phyloP scores from a whole-genome alignment of 1,284 basidiomycete genomes.

The Rhodotorula sp. region DNA sequence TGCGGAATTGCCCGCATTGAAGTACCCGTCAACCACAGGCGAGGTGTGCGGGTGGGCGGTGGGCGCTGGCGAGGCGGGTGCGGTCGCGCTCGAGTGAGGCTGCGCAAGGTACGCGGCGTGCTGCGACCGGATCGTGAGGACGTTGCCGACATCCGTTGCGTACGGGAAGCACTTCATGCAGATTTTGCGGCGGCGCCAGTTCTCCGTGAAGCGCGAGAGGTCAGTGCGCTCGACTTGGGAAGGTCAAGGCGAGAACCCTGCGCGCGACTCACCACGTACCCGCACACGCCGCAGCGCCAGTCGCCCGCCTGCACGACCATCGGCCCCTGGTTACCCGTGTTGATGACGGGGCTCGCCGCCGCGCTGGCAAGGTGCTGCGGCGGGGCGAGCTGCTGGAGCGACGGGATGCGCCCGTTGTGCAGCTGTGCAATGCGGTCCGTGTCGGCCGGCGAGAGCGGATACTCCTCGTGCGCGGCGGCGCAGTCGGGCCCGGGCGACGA shows the following conservation, averaged over 20 bases:
- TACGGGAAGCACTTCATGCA: slow-evolving; percentile 12
- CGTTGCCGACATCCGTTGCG: slow-evolving; percentile 37
- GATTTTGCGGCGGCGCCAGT: slow-evolving; percentile 49
- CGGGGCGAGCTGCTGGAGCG: slow-evolving; percentile 26
- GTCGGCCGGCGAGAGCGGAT: slow-evolving; percentile 24
- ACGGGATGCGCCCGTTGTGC: slow-evolving; percentile 36
- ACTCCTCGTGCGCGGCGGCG: background rate
- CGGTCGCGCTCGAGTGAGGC: background rate
- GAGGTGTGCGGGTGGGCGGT: background rate
- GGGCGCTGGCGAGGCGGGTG: background rate
- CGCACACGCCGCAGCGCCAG: slow-evolving; percentile 50
- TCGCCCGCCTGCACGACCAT: slow-evolving; percentile 51
- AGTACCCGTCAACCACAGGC: background rate
- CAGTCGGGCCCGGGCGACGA: background rate
- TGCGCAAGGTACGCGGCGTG: slow-evolving; percentile 23
- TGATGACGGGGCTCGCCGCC: slow-evolving; percentile 31
- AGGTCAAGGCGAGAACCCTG: background rate
- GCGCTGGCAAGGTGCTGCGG: slow-evolving; percentile 8
- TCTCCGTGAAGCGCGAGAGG: slow-evolving; percentile 2
- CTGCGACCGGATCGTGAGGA: slow-evolving; percentile 35
- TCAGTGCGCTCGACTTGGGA: background rate
- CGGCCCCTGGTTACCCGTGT: slow-evolving; percentile 49
- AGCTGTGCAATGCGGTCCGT: slow-evolving; percentile 28
- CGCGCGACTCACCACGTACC: slow-evolving; percentile 44
- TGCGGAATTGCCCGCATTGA: background rate